Base-by-base conservation (phyloP, 768 basidiomycete species). In the Amanita inopinata region DNA sequence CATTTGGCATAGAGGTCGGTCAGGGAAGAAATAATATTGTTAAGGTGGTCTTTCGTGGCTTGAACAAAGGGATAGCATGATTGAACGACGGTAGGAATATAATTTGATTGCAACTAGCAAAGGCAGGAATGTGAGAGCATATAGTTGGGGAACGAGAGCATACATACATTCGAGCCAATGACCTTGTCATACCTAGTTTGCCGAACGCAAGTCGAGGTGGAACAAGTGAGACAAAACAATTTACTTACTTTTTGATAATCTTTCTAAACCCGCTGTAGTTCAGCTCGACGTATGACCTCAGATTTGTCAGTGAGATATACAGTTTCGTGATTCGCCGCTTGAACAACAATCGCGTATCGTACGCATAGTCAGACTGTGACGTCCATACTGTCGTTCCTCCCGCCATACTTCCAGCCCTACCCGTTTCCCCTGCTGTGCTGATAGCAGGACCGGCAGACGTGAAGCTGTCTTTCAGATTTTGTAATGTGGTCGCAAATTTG, bases 201-300 rank as follows among this genome's bases (percentile, higher is more conserved):
- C 27, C 5, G 12, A 10, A 18, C 27, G 10, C 12, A 20, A 8
- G 22, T n/a, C 10, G 5, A 28, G 12, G 40, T 40, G 45, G 49
- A 5, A 43, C 38, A 49, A 17, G 43, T 48, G 42, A 44, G 15
- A 32, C n/a, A n/a, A n/a, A n/a, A n/a, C n/a, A 37, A 5, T 33
- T 27, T 20, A 60, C 78, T 45, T 56, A 91, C 84, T 97, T 97
- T 64, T 97, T 97, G 56, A 93, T 58, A 27, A 94, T 92, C 69
- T 97, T 97, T 51, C 89, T 76, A 63, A 97, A 90, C 1, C 92
- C 94, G 0, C 89, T 85, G 57, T 88, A 74, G 59, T 98, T 98
- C 45, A 96, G 65, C 53, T 97, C 90, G 43, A 90, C 78, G 50
- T 90, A 99, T 4, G 89, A 84, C 57, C 73, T 76, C 44, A 98